These are phyloP conservation scores for Gonapodya sp. DNA, from an alignment of 192 early-diverging fungal genomes.

Conservation along the genomic window DNA sequence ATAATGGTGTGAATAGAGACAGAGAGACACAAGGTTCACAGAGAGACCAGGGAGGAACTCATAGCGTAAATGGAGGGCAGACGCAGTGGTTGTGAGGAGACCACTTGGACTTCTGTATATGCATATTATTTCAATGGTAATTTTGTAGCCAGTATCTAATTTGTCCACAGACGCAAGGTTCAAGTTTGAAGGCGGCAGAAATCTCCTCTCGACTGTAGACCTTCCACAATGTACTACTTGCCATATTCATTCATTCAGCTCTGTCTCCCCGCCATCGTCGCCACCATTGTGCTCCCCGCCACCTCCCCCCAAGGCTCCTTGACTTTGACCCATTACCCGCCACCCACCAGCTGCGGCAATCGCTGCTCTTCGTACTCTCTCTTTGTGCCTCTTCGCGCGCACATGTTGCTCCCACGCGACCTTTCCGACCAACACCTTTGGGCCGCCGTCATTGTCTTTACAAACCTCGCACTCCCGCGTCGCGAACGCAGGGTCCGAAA, in stretches of 20 bases:
- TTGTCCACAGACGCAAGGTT: no score
- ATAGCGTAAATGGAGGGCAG: no score
- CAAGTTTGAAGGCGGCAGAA: no score
- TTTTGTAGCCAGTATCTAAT: neutral
- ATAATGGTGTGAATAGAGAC: no score
- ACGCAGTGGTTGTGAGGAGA: no score
- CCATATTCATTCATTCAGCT: no score
- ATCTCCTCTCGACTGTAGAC: no score
- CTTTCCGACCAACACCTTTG: slow-evolving; percentile 53
- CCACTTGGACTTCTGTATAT: no score
- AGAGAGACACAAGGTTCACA: no score
- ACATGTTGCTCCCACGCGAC: slow-evolving; percentile 68
- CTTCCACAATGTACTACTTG: no score
- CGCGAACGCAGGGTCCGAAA: slow-evolving; percentile 36
- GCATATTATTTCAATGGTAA: neutral
- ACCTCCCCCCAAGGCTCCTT: slow-evolving; percentile 13
- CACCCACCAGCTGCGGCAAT: no score
- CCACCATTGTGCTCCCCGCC: slow-evolving; percentile 20
- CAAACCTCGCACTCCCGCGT: slow-evolving; percentile 65
- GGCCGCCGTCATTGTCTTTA: slow-evolving; percentile 27
- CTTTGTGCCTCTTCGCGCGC: slow-evolving; percentile 53
- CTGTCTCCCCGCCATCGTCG: slow-evolving; percentile 28
- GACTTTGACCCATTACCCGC: slow-evolving; percentile 21
- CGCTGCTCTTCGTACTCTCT: slow-evolving; percentile 20
- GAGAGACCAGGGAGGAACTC: no score